These are phyloP conservation scores for Casuarina cunninghamiana DNA, from an alignment of 306 rosid genomes.

Conservation along the genomic window DNA sequence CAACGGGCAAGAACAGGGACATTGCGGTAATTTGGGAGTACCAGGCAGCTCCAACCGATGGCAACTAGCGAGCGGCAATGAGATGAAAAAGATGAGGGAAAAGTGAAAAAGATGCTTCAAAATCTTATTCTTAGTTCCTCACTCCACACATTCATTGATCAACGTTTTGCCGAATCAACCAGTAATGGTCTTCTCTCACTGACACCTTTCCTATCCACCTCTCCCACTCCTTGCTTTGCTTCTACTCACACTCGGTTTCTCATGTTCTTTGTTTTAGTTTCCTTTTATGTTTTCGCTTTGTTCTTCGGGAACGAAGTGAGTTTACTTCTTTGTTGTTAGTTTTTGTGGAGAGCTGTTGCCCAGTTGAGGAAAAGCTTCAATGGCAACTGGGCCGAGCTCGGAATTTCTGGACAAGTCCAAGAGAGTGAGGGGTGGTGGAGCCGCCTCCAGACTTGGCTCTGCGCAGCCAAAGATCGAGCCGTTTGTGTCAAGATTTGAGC, in stretches of 20 bases:
- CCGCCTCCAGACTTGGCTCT: conserved; percentile 33
- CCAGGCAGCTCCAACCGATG: conserved; percentile 26
- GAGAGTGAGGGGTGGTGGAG: conserved; percentile 31
- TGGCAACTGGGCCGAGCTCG: conserved; percentile 59
- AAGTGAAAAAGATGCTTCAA: conserved; percentile 13
- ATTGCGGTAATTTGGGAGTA: conserved; percentile 34
- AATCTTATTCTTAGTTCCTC: conserved; percentile 27
- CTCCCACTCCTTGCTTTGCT: conserved; percentile 40
- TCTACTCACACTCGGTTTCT: conserved; percentile 36
- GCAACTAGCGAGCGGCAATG: conserved; percentile 39
- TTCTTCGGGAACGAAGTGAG: conserved; percentile 2
- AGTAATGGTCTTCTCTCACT: neutral
- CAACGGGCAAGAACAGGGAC: conserved; percentile 42
- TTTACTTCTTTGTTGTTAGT: conserved; percentile 19
- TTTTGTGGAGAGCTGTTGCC: conserved; percentile 13
- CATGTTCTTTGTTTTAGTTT: conserved; percentile 6
- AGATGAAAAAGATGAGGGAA: conserved; percentile 14
- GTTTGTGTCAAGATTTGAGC: conserved; percentile 64
- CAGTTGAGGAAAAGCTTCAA: conserved; percentile 29
- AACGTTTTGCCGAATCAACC: conserved; percentile 6
- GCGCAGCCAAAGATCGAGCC: conserved; percentile 49
- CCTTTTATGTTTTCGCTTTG: conserved; percentile 18
- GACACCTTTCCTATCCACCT: conserved; percentile 6
- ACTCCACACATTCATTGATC: conserved; percentile 15
- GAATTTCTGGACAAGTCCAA: conserved; percentile 25